Base-by-base conservation (phyloP, 2,329 filamentous ascomycete species). In the Uncinocarpus reesii region DNA sequence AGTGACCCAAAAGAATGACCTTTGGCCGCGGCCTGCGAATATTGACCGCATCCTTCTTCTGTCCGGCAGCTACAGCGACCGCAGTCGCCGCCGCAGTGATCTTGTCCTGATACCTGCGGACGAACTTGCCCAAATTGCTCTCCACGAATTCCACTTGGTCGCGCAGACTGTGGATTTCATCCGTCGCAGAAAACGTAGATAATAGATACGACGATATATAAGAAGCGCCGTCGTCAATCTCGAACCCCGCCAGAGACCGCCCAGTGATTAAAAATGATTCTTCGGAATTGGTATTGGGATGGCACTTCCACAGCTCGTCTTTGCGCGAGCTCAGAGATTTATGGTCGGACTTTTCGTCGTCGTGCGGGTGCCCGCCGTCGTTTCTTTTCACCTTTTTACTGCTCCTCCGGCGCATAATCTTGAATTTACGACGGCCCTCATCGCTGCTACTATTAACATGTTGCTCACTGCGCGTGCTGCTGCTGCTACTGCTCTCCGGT, bases 1-100 rank as follows among this genome's bases (percentile, higher is more conserved):
- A 86, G 63, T 89, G 84, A 3, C 83, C 84, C 42, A 84, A 75
- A 13, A 89, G 66, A 6, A 86, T 71, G 15, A 87, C 75, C 42
- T 66, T 65, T 4, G 48, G 44, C 26, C 51, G 23, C 11, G 62
- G 55, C 37, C 40, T 48, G 41, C 47, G 13, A 18, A 44, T 8
- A 10, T 26, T 2, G 28, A 34, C 24, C 28, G 13, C 32, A 31
- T 35, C 41, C 41, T 42, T 35, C 23, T 31, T 40, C 29, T 41
- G 47, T 32, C 38, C 42, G n/a, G 11, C 11, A 13, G 15, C 20
- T 5, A 42, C 21, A 24, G 32, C 16, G 26, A 20, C 16, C 6
- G 35, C 34, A 31, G 44, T 34, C 34, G 36, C 36, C 26, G 37
- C 32, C 3, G 46, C 16, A 2, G 31, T 38, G 13, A 24, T 15